A percentile compares a stretch with the other conserved stretches of the same genome.
These are phyloP conservation scores for Trypanosoma avium DNA, from an alignment of 208 protist species.

Conservation along the genomic window DNA sequence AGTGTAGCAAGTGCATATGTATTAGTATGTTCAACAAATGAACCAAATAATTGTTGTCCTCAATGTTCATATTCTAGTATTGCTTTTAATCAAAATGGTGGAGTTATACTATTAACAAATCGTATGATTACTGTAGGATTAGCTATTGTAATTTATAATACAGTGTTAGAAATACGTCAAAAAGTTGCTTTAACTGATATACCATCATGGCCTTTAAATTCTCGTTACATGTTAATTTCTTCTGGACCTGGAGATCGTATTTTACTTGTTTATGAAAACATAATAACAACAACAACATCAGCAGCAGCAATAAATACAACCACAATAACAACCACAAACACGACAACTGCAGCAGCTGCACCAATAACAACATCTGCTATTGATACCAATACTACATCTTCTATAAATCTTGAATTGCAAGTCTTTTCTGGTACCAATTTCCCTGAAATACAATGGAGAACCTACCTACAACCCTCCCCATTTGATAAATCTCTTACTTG, in stretches of 20 bases:
- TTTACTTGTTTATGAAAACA: slow-evolving; percentile 59
- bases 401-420: slow-evolving; percentile 33
- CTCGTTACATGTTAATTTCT: slow-evolving; percentile 34
- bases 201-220: slow-evolving; percentile 27
- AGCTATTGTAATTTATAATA: slow-evolving; percentile 61
- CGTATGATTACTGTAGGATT: slow-evolving; percentile 56
- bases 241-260: slow-evolving; percentile 50
- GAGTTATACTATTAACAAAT: slow-evolving; percentile 72
- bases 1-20: slow-evolving; percentile 39
- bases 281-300: too few relatives aligned
- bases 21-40: slow-evolving; percentile 42
- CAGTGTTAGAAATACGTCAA: slow-evolving; percentile 51
- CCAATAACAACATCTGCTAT: slow-evolving; percentile 6
- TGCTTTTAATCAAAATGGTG: slow-evolving; percentile 40
- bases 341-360: slow-evolving; percentile 4
- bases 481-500: slow-evolving; percentile 22
- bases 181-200: slow-evolving; percentile 44
- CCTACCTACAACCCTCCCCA: slow-evolving; percentile 28
- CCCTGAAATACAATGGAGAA: slow-evolving; percentile 30
- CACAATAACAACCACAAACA: too few relatives aligned
- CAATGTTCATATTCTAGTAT: slow-evolving; percentile 63
- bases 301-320: too few relatives aligned
- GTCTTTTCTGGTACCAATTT: slow-evolving; percentile 37
- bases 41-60: slow-evolving; percentile 48
- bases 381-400: slow-evolving; percentile 2